These are phyloP conservation scores for Plantago ovata DNA, from an alignment of 257 asterid species.

Conservation along the genomic window DNA sequence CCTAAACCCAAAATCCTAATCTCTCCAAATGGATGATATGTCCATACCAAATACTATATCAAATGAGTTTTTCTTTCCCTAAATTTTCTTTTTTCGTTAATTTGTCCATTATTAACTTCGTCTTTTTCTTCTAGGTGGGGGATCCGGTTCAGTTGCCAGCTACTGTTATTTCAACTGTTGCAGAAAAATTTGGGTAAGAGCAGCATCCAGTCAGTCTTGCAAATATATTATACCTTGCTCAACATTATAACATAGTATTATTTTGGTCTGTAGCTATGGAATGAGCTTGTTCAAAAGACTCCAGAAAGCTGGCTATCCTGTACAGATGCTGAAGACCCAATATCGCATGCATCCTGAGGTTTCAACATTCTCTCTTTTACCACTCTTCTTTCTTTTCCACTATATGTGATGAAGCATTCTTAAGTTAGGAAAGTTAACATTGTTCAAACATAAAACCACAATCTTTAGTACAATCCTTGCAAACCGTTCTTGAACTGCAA, in stretches of 20 bases:
- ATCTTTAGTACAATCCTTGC: too few species aligned
- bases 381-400: not conserved
- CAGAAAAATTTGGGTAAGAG: conserved; percentile 70
- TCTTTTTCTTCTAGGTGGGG: conserved; percentile 60
- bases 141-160: conserved; percentile 99
- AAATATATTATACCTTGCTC: not conserved
- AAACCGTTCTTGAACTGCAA: too few species aligned
- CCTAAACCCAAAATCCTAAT: too few species aligned
- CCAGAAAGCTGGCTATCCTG: conserved; percentile 94
- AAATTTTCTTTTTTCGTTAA: not conserved
- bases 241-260: conserved; percentile 4
- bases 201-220: not conserved
- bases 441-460: not conserved
- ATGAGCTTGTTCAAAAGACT: conserved; percentile 87
- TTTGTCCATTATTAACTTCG: not conserved
- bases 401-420: not conserved
- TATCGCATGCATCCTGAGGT: conserved; percentile 99
- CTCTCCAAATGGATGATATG: too few species aligned
- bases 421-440: conserved; percentile 17
- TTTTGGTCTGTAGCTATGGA: conserved; percentile 50
- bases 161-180: conserved; percentile 78
- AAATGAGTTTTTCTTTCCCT: too few species aligned
- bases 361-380: not conserved
- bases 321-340: conserved; percentile 96
- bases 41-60: too few species aligned